phyloP scores from a whole-genome alignment of 768 basidiomycete genomes.

The Boletus subcaerulescens region DNA sequence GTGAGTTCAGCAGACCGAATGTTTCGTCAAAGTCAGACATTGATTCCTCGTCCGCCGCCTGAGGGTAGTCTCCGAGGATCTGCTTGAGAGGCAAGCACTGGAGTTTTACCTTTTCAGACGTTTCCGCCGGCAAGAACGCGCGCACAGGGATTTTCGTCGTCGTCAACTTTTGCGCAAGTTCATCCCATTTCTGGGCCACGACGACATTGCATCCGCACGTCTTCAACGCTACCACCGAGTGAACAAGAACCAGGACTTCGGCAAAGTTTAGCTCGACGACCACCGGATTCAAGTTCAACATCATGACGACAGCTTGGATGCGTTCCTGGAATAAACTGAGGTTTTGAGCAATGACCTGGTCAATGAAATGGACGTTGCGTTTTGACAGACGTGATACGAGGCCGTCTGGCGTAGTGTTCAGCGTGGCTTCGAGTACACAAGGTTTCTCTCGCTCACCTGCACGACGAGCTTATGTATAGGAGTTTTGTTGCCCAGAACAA shows the following conservation, averaged over 20 bases:
- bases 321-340: conserved; percentile 13
- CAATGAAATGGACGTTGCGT: conserved; percentile 23
- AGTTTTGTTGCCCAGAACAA: too few species aligned
- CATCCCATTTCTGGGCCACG: conserved; percentile 28
- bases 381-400: conserved; percentile 18
- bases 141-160: conserved; percentile 25
- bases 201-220: conserved; percentile 22
- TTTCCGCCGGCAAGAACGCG: conserved; percentile 27
- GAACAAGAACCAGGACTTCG: conserved; percentile 15
- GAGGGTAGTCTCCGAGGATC: conserved; percentile 8
- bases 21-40: conserved; percentile 16
- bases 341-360: conserved; percentile 22
- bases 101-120: conserved; percentile 23
- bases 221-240: conserved; percentile 4
- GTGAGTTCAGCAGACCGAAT: conserved; percentile 26
- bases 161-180: conserved; percentile 24
- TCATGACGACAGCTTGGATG: conserved; percentile 12
- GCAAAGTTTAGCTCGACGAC: conserved; percentile 29
- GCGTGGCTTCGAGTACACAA: not conserved
- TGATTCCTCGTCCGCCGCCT: conserved; percentile 12
- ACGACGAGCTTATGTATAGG: conserved; percentile 11
- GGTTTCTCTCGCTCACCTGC: conserved; percentile 14
- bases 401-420: conserved; percentile 15
- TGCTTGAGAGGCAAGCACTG: conserved; percentile 23
- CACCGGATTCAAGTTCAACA: conserved; percentile 7